Conservation (phyloP, 495 filamentous ascomycete genomes). For the Penicillium odoratum region DNA sequence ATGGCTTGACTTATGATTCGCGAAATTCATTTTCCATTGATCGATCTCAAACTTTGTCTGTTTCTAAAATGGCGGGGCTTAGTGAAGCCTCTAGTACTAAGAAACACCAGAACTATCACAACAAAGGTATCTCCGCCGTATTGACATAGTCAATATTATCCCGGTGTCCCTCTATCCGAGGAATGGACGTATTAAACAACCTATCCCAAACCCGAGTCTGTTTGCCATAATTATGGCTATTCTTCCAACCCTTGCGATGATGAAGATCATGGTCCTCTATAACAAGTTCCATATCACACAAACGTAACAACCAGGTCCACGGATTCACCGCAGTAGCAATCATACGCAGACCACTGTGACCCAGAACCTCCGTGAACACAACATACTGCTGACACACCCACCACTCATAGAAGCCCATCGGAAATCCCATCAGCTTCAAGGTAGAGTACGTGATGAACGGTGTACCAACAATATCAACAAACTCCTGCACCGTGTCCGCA, state of each 20-base stretch:
- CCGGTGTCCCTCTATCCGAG: slow-evolving; percentile 33
- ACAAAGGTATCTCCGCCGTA: slow-evolving; percentile 31
- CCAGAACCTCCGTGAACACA: slow-evolving; percentile 41
- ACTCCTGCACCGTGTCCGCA: slow-evolving; percentile 45
- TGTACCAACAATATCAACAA: slow-evolving; percentile 44
- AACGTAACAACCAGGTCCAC: slow-evolving; percentile 36
- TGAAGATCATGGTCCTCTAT: slow-evolving; percentile 48
- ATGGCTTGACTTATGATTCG: too few relatives aligned
- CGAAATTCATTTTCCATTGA: too few relatives aligned
- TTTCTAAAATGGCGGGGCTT: too few relatives aligned
- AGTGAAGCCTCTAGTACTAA: neutral
- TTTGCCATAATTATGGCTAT: slow-evolving; percentile 48
- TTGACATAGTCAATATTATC: slow-evolving; percentile 43
- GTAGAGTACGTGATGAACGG: slow-evolving; percentile 38
- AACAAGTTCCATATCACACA: slow-evolving; percentile 37
- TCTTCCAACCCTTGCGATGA: slow-evolving; percentile 45
- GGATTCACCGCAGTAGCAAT: slow-evolving; percentile 35
- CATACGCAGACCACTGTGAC: slow-evolving; percentile 40
- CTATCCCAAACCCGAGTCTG: slow-evolving; percentile 46
- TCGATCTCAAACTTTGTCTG: too few relatives aligned
- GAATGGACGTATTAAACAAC: slow-evolving; percentile 39
- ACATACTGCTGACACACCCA: slow-evolving; percentile 46
- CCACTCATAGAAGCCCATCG: slow-evolving; percentile 47
- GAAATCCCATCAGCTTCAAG: slow-evolving; percentile 33
- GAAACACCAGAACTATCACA: slow-evolving; percentile 8